Base-by-base conservation (phyloP, 2,329 filamentous ascomycete species). In the Cryphonectria naterciae region DNA sequence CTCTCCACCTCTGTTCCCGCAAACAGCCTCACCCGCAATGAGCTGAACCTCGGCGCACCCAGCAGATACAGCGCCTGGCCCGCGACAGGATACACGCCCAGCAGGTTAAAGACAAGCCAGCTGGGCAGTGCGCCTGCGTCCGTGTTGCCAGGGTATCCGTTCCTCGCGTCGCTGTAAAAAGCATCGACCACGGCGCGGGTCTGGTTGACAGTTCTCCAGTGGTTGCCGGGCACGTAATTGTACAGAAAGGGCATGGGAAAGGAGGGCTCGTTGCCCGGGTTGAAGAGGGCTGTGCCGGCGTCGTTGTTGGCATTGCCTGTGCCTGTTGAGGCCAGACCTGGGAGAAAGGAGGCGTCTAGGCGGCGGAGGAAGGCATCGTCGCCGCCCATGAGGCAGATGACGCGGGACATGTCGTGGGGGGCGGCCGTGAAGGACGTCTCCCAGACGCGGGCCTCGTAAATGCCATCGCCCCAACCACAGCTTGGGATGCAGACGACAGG, bases 211-310 rank as follows among this genome's bases (percentile, higher is more conserved):
- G 77, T 80, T 71, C 80, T 81, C 76, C 77, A 80, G 68, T 82
- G 77, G 41, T 75, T 67, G 5, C 70, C 72, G 5, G 69, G 69
- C 0, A 85, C 82, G 74, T 85, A 89, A 74, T 88, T 85, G 78
- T 87, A 89, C 1, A 89, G 80, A 74, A 86, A 88, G 1, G 85
- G 85, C 19, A 83, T 81, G 74, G 0, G 84, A 83, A 5, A 75
- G 76, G 56, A 63, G 11, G 69, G 69, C 65, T 70, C 69, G 41
- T 70, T 70, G 15, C 69, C 69, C 1, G 69, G 69, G n/a, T 70
- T 70, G 65, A 68, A 70, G 13, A 70, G 66, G 13, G 65, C 46
- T 17, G 25, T 68, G 60, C 69, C 65, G 17, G 69, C 65, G 22
- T 70, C 61, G 35, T 70, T 70, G 49, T 70, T 70, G 15, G 60